Evolutionary conservation across 1,284 basidiomycete species (phyloP), one percentile per base, ranked within the genome.

Genomic region (Anthracocystis setariae): DNA sequence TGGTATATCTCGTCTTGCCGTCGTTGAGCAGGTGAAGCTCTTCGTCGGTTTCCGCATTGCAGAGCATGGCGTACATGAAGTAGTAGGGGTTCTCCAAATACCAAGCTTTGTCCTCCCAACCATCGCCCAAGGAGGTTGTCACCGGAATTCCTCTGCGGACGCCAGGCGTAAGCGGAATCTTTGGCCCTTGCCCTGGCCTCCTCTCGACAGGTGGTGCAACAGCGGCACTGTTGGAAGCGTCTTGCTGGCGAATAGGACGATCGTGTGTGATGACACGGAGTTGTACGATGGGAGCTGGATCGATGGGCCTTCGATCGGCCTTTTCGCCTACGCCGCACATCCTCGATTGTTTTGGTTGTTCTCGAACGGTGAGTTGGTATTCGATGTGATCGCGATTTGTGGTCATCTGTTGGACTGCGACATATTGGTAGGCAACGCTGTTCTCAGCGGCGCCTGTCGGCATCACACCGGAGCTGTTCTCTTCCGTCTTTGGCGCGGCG

Each of bases 211-310:
- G 70, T n/a, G 70, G 65, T 8, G 63, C 33, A 9, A 51, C 62
- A 8, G 62, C 24, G 5, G 60, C 46, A 18, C 37, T 52, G 12
- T 62, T 46, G 40, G 53, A 29, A 3, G 62, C 44, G 10, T 56
- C 46, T 25, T 20, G 46, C n/a, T 71, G 49, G 20, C 55, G 60
- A 18, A 73, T 24, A n/a, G 71, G 71, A 3, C 54, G 63, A 29
- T 78, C 74, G 64, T 80, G 78, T 7, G 76, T 91, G 73, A 92
- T 87, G 56, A 97, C 92, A 52, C 91, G 89, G 8, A 98, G 88
- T 83, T 95, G 93, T n/a, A 97, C 89, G 82, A 97, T 94, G 13
- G 94, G 94, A 0, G 93, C 93, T 0, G 95, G 94, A 85, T 97
- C 93, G 80, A 98, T 93, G 3, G 94, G 93, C 27, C 94, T 87